These are phyloP conservation scores for Fraxinus xanthoxyloides DNA, from an alignment of 305 asterid species.

Conservation along the genomic window DNA sequence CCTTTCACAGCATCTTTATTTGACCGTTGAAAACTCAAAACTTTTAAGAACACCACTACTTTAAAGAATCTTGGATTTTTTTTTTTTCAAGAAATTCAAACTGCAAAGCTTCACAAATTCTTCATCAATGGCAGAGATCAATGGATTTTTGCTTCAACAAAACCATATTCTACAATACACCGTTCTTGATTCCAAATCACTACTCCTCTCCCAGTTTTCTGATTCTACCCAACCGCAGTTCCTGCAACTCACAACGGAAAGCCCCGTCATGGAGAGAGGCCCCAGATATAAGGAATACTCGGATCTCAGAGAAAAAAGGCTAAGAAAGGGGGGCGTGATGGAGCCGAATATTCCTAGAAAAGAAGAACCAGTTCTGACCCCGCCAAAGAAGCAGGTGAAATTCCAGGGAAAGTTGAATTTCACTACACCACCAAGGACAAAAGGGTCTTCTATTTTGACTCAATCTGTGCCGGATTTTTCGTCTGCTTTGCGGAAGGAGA, in stretches of 20 bases:
- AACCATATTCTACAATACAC: conserved; percentile 24
- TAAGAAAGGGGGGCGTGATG: conserved; percentile 28
- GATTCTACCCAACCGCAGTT: conserved; percentile 41
- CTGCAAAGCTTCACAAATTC: not conserved
- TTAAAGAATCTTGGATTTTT: not conserved
- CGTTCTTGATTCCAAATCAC: conserved; percentile 59
- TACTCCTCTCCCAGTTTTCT: conserved; percentile 56
- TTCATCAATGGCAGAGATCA: conserved; percentile 48
- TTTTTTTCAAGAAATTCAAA: not conserved
- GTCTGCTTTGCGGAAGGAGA: conserved; percentile 72
- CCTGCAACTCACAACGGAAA: conserved; percentile 32
- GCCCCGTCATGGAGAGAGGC: conserved; percentile 34
- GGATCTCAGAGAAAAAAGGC: conserved; percentile 36
- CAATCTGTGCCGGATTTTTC: conserved; percentile 92
- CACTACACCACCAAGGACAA: conserved; percentile 50
- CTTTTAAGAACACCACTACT: conserved; percentile 17
- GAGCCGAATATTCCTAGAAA: not conserved
- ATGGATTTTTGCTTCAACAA: conserved; percentile 34
- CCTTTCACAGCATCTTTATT: conserved; percentile 31
- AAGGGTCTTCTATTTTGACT: conserved; percentile 45
- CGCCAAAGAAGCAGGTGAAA: conserved; percentile 67
- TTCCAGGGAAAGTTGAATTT: conserved; percentile 47
- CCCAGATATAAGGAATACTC: conserved; percentile 42
- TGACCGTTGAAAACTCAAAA: conserved; percentile 61
- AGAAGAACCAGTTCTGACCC: conserved; percentile 23